Conservation (phyloP, 169 alveolate genomes). For the Eimeria acervulina region DNA sequence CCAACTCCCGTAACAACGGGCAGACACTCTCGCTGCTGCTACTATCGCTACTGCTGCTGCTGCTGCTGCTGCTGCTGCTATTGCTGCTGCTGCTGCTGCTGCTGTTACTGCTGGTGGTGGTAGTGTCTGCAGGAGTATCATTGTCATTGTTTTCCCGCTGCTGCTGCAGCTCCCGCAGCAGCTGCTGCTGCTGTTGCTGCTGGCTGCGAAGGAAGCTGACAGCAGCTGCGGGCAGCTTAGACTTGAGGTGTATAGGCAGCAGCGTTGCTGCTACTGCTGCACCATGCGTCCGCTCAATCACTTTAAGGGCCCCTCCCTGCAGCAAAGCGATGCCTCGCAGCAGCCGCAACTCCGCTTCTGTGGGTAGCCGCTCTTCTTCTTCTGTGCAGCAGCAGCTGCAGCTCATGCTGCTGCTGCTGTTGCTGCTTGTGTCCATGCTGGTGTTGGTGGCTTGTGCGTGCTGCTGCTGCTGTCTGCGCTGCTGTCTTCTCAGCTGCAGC, state of each 20-base stretch:
- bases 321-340: not conserved
- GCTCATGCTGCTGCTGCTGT: conserved; percentile 12
- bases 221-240: conserved; percentile 29
- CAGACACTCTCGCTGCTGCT: conserved; percentile 6
- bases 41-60: conserved; percentile 1
- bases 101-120: not conserved
- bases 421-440: not conserved
- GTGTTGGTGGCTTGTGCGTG: not conserved
- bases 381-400: conserved; percentile 64
- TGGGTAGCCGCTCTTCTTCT: conserved; percentile 46
- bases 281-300: not conserved
- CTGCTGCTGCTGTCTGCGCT: conserved; percentile 13
- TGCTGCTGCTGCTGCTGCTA: conserved; percentile 1
- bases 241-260: conserved; percentile 21
- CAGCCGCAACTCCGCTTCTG: conserved; percentile 32
- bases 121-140: not conserved
- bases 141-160: not conserved
- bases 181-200: conserved; percentile 51
- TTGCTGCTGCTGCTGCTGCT: conserved; percentile 32
- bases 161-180: conserved; percentile 34
- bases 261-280: not conserved
- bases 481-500: conserved; percentile 79
- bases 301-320: conserved; percentile 23
- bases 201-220: not conserved
- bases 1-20: conserved; percentile 22